A percentile compares a stretch with the other conserved stretches of the same genome.
Conservation (phyloP, 2,329 filamentous ascomycete genomes). For the Sphaerulina populicola region DNA sequence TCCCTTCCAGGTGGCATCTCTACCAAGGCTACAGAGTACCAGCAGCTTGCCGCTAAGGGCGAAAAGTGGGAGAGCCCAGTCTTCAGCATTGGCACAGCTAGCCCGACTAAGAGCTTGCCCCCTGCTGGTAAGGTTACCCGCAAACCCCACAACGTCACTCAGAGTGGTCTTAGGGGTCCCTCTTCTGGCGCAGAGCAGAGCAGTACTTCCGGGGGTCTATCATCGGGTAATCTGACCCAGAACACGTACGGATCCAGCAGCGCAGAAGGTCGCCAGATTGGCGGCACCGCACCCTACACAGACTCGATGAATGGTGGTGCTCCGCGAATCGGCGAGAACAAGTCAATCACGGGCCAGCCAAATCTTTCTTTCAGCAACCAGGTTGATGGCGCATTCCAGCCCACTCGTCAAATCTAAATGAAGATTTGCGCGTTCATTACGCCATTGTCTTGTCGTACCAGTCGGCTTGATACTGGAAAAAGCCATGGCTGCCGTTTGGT, state of each 20-base stretch:
- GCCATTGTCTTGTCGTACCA: conserved; percentile 2
- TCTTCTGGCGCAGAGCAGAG: not conserved
- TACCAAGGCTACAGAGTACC: conserved; percentile 89
- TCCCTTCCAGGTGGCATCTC: conserved; percentile 80
- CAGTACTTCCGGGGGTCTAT: not conserved
- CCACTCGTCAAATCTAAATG: conserved; percentile 30
- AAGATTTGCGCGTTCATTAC: not conserved
- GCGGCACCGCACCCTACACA: not conserved
- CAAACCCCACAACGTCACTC: conserved; percentile 48
- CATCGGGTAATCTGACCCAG: conserved; percentile 15
- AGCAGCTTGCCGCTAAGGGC: conserved; percentile 75
- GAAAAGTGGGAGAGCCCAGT: conserved; percentile 92
- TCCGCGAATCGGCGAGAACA: not conserved
- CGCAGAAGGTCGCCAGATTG: not conserved
- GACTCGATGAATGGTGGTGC: not conserved
- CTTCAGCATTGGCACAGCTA: conserved; percentile 75
- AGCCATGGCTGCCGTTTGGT: conserved; percentile 19
- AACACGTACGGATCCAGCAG: conserved; percentile 1
- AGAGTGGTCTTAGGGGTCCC: conserved; percentile 24
- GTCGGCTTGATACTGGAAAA: conserved; percentile 7
- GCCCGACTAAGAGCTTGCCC: conserved; percentile 65
- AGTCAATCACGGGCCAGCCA: not conserved
- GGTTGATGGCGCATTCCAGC: conserved; percentile 29
- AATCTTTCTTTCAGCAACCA: conserved; percentile 27
- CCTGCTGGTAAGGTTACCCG: conserved; percentile 46